phyloP scores from a whole-genome alignment of 495 filamentous ascomycete species.

The Aspergillus ostianus region DNA sequence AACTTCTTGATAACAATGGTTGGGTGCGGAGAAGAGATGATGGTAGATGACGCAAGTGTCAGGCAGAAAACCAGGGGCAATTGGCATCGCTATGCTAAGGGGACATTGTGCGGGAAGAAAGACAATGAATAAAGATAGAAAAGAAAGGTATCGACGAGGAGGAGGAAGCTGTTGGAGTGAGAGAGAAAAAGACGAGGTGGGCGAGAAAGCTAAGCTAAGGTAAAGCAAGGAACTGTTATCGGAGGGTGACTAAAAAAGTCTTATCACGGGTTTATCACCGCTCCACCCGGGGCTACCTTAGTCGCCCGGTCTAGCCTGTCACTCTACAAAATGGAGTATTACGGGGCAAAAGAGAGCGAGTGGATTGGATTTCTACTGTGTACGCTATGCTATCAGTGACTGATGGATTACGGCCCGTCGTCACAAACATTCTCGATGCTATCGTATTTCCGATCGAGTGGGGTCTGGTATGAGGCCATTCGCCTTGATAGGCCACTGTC shows the following conservation, averaged over 20 bases:
- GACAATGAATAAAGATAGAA: not conserved
- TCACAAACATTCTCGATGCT: not conserved
- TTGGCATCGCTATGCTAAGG: slow-evolving; percentile 13
- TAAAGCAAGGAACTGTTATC: slow-evolving; percentile 2
- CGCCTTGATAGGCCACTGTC: no score
- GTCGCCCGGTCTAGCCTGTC: not conserved
- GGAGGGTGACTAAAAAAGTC: slow-evolving; percentile 22
- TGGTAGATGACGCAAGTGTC: slow-evolving; percentile 23
- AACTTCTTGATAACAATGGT: not conserved
- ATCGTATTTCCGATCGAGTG: not conserved
- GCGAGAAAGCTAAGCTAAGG: not conserved
- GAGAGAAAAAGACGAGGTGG: not conserved
- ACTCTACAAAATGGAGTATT: not conserved
- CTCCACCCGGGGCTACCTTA: slow-evolving; percentile 14
- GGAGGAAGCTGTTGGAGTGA: not conserved
- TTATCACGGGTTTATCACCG: slow-evolving; percentile 22
- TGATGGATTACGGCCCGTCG: not conserved
- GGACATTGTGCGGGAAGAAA: not conserved
- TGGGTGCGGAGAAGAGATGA: slow-evolving; percentile 11
- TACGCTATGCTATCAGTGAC: no score
- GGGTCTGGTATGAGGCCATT: no score
- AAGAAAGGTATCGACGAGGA: not conserved
- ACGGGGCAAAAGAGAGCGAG: not conserved
- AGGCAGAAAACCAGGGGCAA: slow-evolving; percentile 9
- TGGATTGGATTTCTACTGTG: no score